Evolutionary conservation across 495 filamentous ascomycete genomes (phyloP), one percentile per base, ranked within the genome.

Genomic region (Aspergillus indologenus): DNA sequence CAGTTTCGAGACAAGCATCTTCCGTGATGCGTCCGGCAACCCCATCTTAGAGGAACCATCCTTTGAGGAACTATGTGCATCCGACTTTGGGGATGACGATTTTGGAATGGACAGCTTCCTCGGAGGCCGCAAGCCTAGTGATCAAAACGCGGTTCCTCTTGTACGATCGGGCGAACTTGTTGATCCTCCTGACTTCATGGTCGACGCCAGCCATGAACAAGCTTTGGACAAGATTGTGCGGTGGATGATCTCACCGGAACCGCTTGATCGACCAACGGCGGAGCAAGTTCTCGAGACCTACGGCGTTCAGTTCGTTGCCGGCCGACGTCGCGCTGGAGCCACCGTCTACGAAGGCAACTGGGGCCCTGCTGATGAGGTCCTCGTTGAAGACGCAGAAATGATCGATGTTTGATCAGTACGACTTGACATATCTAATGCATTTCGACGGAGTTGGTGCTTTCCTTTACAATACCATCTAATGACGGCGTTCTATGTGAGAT

Each of bases 311-410:
- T 98, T 95, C 87, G 88, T 91, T 19, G 81, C 82, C 56, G 68
- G 69, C 48, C 85, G 91, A 59, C 86, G 90, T 34, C 85, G 86
- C 47, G 90, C 91, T 22, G 89, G 90, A 24, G 95, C 95, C 21
- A 95, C 90, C 11, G 85, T 97, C 52, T 98, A 87, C 61, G 94
- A 98, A 75, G 95, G 94, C 63, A 92, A 90, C 68, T 98, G 91
- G 90, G 94, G 94, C 1, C 94, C 92, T 43, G 84, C 84, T 12
- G 87, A 90, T 60, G 82, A 88, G 57, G 79, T 89, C 24, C 75
- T 90, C 60, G 79, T 77, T n/a, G 83, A 84, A 68, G 86, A 88
- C 72, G 80, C 84, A 48, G 86, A 89, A 68, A 89, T 89, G 86
- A 84, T 87, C 68, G 87, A 90, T 70, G 85, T 86, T 70, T 83